phyloP scores from a whole-genome alignment of 2,329 filamentous ascomycete species.

The Colletotrichum sp. region DNA sequence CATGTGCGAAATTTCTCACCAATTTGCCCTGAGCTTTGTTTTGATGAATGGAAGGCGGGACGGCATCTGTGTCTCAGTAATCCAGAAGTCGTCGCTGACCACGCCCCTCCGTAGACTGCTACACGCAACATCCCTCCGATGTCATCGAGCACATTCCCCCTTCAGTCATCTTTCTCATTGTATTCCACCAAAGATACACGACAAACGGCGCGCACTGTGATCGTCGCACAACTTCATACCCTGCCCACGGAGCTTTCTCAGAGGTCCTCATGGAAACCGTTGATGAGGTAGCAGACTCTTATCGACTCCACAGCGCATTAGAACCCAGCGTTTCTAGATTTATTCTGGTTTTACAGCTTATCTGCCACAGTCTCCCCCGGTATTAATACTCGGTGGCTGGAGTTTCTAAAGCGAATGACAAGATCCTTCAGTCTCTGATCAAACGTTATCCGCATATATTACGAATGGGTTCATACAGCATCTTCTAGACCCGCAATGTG shows the following conservation, averaged over 20 bases:
- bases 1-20: rapidly evolving
- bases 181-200: neutral
- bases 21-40: neutral
- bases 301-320: too few species aligned
- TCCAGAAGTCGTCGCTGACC: neutral
- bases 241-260: neutral
- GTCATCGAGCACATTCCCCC: neutral
- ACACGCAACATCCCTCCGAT: neutral
- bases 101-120: neutral
- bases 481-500: neutral
- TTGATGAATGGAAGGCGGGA: rapidly evolving
- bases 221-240: neutral
- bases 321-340: too few species aligned
- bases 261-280: neutral
- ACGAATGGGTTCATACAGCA: neutral
- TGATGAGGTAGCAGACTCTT: neutral
- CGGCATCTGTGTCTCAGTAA: rapidly evolving
- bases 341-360: too few species aligned
- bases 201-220: rapidly evolving
- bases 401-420: neutral
- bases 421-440: rapidly evolving
- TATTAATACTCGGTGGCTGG: neutral
- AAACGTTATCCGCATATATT: neutral
- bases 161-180: neutral
- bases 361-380: neutral